Evolutionary conservation across 2,329 filamentous ascomycete genomes (phyloP).

Genomic region (Mariannaea sp.): DNA sequence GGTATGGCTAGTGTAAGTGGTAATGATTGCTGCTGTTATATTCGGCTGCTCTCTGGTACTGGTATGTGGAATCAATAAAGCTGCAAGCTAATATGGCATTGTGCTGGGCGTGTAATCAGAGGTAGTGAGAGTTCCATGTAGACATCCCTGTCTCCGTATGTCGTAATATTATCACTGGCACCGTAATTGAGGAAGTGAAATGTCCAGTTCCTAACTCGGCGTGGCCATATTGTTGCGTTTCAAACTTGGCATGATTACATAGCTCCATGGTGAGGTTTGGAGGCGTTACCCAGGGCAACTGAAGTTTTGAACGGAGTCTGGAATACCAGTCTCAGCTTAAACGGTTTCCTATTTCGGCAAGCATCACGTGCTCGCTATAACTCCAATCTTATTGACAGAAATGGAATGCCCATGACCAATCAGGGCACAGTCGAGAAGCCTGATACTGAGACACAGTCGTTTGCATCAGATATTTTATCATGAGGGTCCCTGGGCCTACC

Average conservation of each 20-base stretch:
- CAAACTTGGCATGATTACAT: too few relatives aligned
- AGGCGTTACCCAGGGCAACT: constrained; percentile 16
- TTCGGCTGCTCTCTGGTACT: background rate
- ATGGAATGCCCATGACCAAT: background rate
- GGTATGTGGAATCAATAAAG: constrained; percentile 2
- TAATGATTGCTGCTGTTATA: background rate
- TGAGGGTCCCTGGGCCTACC: too few relatives aligned
- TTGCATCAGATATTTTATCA: too few relatives aligned
- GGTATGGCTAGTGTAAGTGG: background rate
- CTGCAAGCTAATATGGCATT: constrained; percentile 1
- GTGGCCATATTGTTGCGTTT: background rate
- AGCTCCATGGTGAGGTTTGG: background rate
- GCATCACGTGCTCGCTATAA: constrained; percentile 6
- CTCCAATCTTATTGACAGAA: background rate
- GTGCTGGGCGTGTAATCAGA: background rate
- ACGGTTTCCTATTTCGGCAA: too few relatives aligned
- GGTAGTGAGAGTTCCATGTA: background rate
- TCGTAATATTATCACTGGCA: background rate
- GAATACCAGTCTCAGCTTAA: too few relatives aligned
- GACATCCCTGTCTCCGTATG: constrained; percentile 8
- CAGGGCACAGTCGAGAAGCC: background rate
- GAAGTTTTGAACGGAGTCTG: background rate
- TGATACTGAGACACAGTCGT: background rate
- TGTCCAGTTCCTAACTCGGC: background rate
- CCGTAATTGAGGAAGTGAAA: background rate